Evolutionary conservation across 2,329 filamentous ascomycete species (phyloP).

Genomic region (Pseudonectria foliicola): DNA sequence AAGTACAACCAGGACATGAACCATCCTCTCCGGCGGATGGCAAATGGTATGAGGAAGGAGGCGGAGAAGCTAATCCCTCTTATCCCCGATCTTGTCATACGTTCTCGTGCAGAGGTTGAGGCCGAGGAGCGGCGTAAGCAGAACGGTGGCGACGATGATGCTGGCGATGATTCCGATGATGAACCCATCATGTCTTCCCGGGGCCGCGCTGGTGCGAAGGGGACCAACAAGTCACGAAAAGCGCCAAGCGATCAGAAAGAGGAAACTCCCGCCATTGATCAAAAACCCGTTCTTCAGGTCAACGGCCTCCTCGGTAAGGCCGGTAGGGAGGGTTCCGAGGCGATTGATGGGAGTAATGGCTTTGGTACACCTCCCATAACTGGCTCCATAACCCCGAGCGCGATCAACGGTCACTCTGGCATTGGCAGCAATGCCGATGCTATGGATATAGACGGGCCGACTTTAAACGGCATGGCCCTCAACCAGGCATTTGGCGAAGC

Average conservation of each 20-base stretch:
- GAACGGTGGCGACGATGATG: conserved; percentile 76
- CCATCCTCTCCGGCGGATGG: conserved; percentile 85
- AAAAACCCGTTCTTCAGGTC: conserved; percentile 64
- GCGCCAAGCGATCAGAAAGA: conserved; percentile 68
- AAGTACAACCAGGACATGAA: conserved; percentile 89
- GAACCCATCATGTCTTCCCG: conserved; percentile 98
- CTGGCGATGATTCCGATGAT: conserved; percentile 86
- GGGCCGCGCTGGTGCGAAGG: conserved; percentile 71
- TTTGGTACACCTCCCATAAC: conserved; percentile 72
- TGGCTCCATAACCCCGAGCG: conserved; percentile 72
- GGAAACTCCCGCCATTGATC: conserved; percentile 67
- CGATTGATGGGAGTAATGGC: conserved; percentile 72
- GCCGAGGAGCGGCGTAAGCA: conserved; percentile 79
- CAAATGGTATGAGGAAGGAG: conserved; percentile 93
- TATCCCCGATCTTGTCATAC: conserved; percentile 86
- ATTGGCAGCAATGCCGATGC: conserved; percentile 69
- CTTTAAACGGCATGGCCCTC: conserved; percentile 58
- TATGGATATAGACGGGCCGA: conserved; percentile 80
- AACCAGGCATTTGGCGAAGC: conserved; percentile 58
- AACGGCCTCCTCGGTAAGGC: conserved; percentile 54
- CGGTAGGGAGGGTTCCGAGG: conserved; percentile 67
- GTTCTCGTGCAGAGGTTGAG: conserved; percentile 90
- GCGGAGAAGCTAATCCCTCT: conserved; percentile 93
- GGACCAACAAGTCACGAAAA: conserved; percentile 70
- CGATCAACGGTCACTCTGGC: conserved; percentile 58